Evolutionary conservation across 192 early-diverging fungal species (phyloP), one percentile per base, ranked within the genome.

Genomic region (Coemansia nantahalensis): DNA sequence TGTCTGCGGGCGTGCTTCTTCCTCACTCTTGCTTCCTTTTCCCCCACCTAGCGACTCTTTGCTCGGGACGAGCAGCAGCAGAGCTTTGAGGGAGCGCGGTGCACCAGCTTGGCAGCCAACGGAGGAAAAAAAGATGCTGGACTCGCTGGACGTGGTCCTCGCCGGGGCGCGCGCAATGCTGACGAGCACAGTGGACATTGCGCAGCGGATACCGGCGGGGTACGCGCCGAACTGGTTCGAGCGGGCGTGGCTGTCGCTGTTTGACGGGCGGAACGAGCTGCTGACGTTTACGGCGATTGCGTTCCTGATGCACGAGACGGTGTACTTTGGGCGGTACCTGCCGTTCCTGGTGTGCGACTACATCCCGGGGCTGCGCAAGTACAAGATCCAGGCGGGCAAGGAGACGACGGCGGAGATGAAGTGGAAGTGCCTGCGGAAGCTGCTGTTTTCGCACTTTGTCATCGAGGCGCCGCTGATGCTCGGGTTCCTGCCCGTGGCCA

Each of bases 301-400:
- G 32, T 93, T 97, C 65, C 24, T 83, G 24, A 84, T 90, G 80
- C 92, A 97, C 80, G 90, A 97, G 72, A 40, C 89, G 34, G 90
- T 93, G 48, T 95, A 91, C 75, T 95, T 92, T 79, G 86, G 83
- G n/a, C 86, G 92, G 19, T 93, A 86, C 68, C 22, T 93, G n/a
- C 94, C 94, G 21, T 97, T 89, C 64, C 65, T 83, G 30, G 65
- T 88, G 41, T 85, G 84, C 55, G 94, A 97, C 68, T 81, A 84
- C 48, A 90, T 97, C 51, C 92, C 94, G 3, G 78, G 73, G 12
- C 79, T 95, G 62, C 80, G 87, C 54, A 83, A 89, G 65, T 97
- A 91, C 82, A 92, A 90, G 79, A 87, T 97, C 54, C 94, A 97
- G 79, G 83, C 65, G 17, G 58, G 17, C 40, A 86, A 88, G 62